phyloP scores from a whole-genome alignment of 257 asterid species.

The Solanum phureja region DNA sequence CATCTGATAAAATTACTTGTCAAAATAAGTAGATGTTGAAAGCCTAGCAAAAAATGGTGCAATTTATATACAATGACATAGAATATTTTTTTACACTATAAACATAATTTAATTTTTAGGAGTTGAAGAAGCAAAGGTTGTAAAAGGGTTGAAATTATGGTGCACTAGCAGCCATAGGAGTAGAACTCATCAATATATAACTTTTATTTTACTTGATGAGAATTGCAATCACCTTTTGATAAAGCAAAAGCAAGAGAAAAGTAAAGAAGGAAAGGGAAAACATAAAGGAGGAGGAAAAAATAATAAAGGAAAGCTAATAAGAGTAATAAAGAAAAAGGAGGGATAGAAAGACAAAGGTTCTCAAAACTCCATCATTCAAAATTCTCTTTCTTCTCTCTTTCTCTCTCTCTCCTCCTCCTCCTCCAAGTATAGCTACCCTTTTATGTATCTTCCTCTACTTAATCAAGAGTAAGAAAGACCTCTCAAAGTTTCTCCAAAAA shows the following conservation, averaged over 20 bases:
- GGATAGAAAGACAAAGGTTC: constrained; percentile 28
- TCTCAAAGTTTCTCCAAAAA: constrained; percentile 29
- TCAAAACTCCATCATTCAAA: constrained; percentile 26
- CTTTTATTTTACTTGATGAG: constrained; percentile 18
- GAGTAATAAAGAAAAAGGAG: constrained; percentile 24
- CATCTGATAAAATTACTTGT: too few species aligned
- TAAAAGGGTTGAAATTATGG: not conserved
- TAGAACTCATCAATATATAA: not conserved
- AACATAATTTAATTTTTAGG: not conserved
- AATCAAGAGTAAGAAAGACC: constrained; percentile 40
- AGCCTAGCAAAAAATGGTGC: too few species aligned
- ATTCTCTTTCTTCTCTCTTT: not conserved
- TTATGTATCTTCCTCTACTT: constrained; percentile 18
- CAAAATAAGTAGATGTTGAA: too few species aligned
- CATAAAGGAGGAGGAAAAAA: constrained; percentile 12
- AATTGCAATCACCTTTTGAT: constrained; percentile 27
- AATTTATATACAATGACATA: too few species aligned
- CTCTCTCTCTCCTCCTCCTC: constrained; percentile 6
- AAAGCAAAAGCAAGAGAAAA: constrained; percentile 33
- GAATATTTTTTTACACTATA: too few species aligned
- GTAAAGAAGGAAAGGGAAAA: constrained; percentile 21
- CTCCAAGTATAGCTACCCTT: not conserved
- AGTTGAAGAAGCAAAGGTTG: not conserved
- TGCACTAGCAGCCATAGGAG: not conserved
- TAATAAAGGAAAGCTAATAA: constrained; percentile 12